Percentiles rank a stretch among this genome's conserved stretches.
phyloP scores from a whole-genome alignment of 495 filamentous ascomycete species.

The Daldinia bambusicola region DNA sequence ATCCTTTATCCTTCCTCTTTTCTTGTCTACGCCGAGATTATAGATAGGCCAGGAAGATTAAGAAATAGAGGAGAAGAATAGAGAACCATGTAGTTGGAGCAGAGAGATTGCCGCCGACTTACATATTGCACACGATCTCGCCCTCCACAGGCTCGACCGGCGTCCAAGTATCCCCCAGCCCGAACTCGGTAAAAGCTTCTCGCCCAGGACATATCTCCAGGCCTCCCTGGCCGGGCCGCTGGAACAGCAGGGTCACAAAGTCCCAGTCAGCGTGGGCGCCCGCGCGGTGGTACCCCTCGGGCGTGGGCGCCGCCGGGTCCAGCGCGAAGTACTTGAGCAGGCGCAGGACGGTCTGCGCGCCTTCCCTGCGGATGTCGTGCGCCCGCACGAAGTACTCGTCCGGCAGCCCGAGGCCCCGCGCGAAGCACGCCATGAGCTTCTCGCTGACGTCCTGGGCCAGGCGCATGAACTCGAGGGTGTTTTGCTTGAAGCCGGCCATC shows the following conservation, averaged over 20 bases:
- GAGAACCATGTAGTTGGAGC: no score
- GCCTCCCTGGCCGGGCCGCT: conserved; percentile 68
- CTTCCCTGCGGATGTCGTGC: conserved; percentile 60
- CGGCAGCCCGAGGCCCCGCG: conserved; percentile 64
- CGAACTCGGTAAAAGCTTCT: conserved; percentile 69
- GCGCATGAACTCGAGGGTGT: conserved; percentile 63
- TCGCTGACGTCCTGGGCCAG: conserved; percentile 63
- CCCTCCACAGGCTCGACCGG: conserved; percentile 65
- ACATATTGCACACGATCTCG: conserved; percentile 73
- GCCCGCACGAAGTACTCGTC: conserved; percentile 67
- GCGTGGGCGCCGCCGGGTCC: conserved; percentile 43
- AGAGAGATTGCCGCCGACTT: conserved; percentile 8
- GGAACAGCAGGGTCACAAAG: conserved; percentile 72
- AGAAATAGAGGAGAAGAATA: neutral
- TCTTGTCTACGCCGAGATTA: no score
- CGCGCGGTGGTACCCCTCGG: conserved; percentile 67
- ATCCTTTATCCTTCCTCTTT: neutral
- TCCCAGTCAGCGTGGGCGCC: conserved; percentile 74
- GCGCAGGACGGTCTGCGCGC: conserved; percentile 66
- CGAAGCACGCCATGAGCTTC: conserved; percentile 68
- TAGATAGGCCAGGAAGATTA: no score
- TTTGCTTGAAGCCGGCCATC: no score
- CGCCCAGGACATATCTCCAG: conserved; percentile 74
- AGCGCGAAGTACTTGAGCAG: conserved; percentile 66
- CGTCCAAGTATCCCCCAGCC: conserved; percentile 69